Evolutionary conservation across 1,284 basidiomycete genomes (phyloP).

Genomic region (Pseudozyma pruni): DNA sequence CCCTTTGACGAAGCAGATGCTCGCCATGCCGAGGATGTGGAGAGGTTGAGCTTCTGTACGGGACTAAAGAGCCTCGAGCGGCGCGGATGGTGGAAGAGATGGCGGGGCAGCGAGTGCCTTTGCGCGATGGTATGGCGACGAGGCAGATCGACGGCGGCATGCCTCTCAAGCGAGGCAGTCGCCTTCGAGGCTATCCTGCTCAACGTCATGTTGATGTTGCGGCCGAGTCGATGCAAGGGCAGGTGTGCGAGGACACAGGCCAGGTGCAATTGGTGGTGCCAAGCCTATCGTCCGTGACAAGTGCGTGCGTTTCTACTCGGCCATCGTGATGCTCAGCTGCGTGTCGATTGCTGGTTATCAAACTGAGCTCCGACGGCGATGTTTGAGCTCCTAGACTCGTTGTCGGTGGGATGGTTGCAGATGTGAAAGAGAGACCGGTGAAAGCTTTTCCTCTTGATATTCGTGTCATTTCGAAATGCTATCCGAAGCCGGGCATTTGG

Average conservation of each 20-base stretch:
- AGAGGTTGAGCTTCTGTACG: constrained; percentile 13
- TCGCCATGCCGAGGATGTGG: constrained; percentile 8
- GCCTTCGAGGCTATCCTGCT: constrained; percentile 9
- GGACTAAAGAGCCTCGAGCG: constrained; percentile 11
- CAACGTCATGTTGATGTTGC: constrained; percentile 22
- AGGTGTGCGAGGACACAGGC: not conserved
- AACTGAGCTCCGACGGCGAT: too few relatives aligned
- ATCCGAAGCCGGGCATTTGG: too few relatives aligned
- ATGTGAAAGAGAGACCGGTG: too few relatives aligned
- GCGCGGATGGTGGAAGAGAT: constrained; percentile 30
- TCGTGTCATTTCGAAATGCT: too few relatives aligned
- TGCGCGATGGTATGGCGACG: constrained; percentile 4
- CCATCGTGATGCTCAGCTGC: constrained; percentile 2
- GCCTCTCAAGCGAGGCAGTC: constrained; percentile 9
- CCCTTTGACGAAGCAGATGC: constrained; percentile 7
- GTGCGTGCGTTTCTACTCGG: not conserved
- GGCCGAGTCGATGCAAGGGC: not conserved
- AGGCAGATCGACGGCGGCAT: constrained; percentile 4
- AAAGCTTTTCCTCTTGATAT: too few relatives aligned
- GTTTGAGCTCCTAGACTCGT: too few relatives aligned
- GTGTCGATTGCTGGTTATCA: not conserved
- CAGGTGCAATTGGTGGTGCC: not conserved
- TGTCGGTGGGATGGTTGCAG: too few relatives aligned
- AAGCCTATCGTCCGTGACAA: not conserved
- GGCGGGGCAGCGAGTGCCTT: constrained; percentile 25